Evolutionary conservation across 352 stramenopile genomes (phyloP), one percentile per base, ranked within the genome.

Genomic region (Achlya hypogyna): DNA sequence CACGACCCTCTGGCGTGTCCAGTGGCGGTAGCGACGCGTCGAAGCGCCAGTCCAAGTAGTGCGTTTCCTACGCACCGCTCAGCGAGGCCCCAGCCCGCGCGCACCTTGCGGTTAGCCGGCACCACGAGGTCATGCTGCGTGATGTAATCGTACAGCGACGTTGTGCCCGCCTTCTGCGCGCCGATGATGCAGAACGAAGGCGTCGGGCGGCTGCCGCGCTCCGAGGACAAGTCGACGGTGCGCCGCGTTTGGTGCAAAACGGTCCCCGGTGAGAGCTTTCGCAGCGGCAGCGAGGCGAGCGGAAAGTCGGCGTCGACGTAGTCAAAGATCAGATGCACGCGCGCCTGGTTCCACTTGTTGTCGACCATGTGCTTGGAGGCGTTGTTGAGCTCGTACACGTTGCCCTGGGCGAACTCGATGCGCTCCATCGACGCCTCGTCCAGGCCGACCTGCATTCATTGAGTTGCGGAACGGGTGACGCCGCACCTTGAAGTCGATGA

Each of bases 301-400:
- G 78, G 76, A 54, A 76, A 93, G 8, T 59, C 72, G 5, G 81
- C 71, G 70, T 98, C 91, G 1, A 98, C 93, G 73, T 99, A 99
- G 82, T 99, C 97, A 63, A 99, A 94, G 72, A 99, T 99, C 51
- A 99, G 74, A 78, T 99, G 97, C 25, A 98, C 93, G 34, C 97
- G 90, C 73, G 93, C 74, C 47, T 94, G 71, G 27, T 85, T 73
- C 74, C 82, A 96, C 64, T 93, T 84, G 80, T 99, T 99, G 58
- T 88, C 90, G 25, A 99, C 88, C 40, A 75, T 70, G 78, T 98
- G 96, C 71, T 98, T 98, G 70, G 92, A 95, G 65, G 97, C 95
- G 77, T 99, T 99, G 82, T 99, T 99, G 62, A 99, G 94, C 83
- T 99, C 97, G 81, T 99, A 97, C 3, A 99, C 83, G 45, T 93